These are phyloP conservation scores for Arachis hypogaea DNA, from an alignment of 306 rosid species.

Conservation along the genomic window DNA sequence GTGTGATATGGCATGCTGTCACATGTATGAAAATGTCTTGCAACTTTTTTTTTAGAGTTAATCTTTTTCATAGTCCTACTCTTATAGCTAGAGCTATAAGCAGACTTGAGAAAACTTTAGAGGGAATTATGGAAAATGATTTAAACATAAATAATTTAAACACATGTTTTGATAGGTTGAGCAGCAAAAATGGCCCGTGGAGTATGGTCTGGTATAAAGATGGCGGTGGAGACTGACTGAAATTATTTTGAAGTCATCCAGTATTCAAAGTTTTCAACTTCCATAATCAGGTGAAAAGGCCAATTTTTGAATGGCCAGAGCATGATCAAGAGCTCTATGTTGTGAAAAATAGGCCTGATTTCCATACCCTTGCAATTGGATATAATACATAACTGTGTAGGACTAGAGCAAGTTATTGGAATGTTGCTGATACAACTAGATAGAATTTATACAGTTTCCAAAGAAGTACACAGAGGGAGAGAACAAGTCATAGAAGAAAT, in stretches of 20 bases:
- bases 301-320: constrained; percentile 20
- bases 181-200: constrained; percentile 88
- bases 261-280: no score
- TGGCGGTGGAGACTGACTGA: constrained; percentile 53
- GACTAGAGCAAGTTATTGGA: constrained; percentile 7
- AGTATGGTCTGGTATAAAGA: constrained; percentile 59
- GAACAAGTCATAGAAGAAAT: constrained; percentile 10
- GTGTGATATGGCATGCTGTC: constrained; percentile 17
- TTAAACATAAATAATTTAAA: no score
- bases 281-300: neutral
- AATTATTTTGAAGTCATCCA: constrained; percentile 11
- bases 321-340: constrained; percentile 29
- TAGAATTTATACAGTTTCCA: constrained; percentile 10
- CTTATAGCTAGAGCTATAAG: no score
- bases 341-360: neutral
- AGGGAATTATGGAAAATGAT: no score
- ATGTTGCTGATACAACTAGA: constrained; percentile 20
- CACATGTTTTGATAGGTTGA: constrained; percentile 49
- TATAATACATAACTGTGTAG: constrained; percentile 22
- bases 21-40: neutral
- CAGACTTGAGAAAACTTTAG: no score
- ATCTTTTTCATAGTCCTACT: no score
- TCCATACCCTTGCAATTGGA: neutral
- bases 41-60: no score
- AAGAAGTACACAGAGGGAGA: constrained; percentile 15